A percentile compares a stretch with the other conserved stretches of the same genome.
Evolutionary conservation across 441 rosid genomes (phyloP).

Genomic region (Corymbia citriodora): DNA sequence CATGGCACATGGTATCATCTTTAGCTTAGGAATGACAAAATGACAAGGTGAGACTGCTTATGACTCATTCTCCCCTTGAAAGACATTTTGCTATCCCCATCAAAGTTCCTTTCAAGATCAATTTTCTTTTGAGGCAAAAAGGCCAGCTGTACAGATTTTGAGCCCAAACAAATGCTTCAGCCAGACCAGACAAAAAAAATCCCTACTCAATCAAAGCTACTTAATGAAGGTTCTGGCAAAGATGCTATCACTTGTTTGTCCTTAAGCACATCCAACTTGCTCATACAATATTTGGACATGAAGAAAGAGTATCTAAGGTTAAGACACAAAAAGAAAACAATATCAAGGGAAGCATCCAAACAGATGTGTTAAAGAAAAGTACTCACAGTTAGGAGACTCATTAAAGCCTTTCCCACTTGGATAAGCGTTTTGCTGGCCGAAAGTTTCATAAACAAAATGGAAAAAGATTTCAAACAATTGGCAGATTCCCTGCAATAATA

Average conservation of each 20-base stretch:
- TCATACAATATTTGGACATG: background rate
- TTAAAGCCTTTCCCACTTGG: conserved; percentile 52
- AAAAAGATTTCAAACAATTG: conserved; percentile 87
- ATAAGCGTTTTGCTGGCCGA: conserved; percentile 55
- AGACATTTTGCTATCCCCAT: background rate
- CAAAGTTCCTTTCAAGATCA: background rate
- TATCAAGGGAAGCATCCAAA: background rate
- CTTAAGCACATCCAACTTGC: background rate
- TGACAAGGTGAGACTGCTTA: background rate
- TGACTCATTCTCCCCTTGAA: background rate
- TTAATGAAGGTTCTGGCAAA: background rate
- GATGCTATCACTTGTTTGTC: background rate
- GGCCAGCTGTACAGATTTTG: background rate
- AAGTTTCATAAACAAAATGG: conserved; percentile 70
- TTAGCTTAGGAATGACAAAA: background rate
- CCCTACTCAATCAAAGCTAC: background rate
- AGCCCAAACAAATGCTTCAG: background rate
- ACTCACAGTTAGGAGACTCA: conserved; percentile 71
- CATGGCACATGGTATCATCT: background rate
- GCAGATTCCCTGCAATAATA: conserved; percentile 89
- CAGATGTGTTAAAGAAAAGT: background rate
- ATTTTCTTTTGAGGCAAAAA: background rate
- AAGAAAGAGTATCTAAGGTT: background rate
- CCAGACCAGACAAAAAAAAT: background rate
- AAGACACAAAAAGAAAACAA: background rate